These are phyloP conservation scores for Entophlyctis luteolus DNA, from an alignment of 192 early-diverging fungal genomes.

Conservation along the genomic window DNA sequence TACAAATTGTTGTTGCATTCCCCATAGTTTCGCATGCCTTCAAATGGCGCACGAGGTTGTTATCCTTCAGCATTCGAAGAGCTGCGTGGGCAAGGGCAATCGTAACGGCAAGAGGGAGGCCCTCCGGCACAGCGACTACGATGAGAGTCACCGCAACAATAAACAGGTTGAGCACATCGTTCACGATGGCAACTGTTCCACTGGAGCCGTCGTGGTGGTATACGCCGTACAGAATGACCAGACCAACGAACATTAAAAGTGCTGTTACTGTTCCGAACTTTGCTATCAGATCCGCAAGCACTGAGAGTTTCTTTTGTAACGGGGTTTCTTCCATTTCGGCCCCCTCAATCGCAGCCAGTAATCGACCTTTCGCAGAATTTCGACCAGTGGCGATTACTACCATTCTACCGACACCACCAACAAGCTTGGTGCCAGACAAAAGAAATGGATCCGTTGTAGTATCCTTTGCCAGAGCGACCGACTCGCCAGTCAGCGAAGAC, in stretches of 20 bases:
- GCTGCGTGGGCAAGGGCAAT: slow-evolving; percentile 93
- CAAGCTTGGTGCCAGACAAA: slow-evolving; percentile 86
- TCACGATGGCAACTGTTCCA: slow-evolving; percentile 25
- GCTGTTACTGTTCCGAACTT: slow-evolving; percentile 86
- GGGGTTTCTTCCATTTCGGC: slow-evolving; percentile 81
- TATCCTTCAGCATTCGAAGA: slow-evolving; percentile 91
- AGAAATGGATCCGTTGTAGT: slow-evolving; percentile 75
- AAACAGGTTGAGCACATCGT: slow-evolving; percentile 56
- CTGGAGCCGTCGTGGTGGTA: slow-evolving; percentile 3
- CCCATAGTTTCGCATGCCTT: slow-evolving; percentile 98
- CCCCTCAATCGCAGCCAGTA: slow-evolving; percentile 80
- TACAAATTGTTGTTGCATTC: slow-evolving; percentile 96
- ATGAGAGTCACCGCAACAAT: slow-evolving; percentile 91
- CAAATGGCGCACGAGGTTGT: slow-evolving; percentile 93
- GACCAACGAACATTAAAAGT: slow-evolving; percentile 76
- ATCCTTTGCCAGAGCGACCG: slow-evolving; percentile 77
- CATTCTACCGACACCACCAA: slow-evolving; percentile 84
- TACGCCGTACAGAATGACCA: slow-evolving; percentile 86
- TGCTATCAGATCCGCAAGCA: slow-evolving; percentile 86
- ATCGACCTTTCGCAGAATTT: slow-evolving; percentile 84
- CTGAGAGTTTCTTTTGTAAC: slow-evolving; percentile 84
- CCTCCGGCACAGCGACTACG: slow-evolving; percentile 98
- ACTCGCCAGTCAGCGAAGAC: slow-evolving; percentile 87
- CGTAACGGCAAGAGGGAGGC: slow-evolving; percentile 95
- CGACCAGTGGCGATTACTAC: slow-evolving; percentile 79